Percentiles rank a stretch among this genome's conserved stretches.
These are phyloP conservation scores for Lycium barbarum DNA, from an alignment of 257 asterid genomes.

Conservation along the genomic window DNA sequence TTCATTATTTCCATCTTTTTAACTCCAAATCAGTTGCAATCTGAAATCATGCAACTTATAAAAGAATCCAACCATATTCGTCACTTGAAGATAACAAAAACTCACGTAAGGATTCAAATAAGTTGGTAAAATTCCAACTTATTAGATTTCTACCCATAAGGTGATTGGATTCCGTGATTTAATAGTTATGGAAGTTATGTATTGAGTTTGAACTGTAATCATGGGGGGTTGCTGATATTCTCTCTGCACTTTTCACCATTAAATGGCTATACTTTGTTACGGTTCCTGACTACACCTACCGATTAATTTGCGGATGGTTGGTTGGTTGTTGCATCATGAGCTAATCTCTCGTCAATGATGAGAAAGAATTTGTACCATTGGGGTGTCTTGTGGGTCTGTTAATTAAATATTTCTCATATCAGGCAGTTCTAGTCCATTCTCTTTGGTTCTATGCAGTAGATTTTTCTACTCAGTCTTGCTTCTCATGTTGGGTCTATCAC, in stretches of 20 bases:
- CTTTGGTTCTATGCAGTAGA: not conserved
- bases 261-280: not conserved
- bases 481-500: not conserved
- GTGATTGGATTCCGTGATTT: not conserved
- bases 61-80: not conserved
- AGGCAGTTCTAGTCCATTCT: not conserved
- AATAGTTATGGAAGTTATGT: not conserved
- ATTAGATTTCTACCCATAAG: not conserved
- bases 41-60: constrained; percentile 5
- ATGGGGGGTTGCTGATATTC: not conserved
- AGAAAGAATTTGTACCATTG: not conserved
- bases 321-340: not conserved
- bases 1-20: not conserved
- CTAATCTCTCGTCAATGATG: not conserved
- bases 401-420: not conserved
- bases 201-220: not conserved
- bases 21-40: constrained; percentile 3
- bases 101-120: not conserved
- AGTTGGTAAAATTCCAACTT: not conserved
- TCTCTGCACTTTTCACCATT: not conserved
- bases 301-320: not conserved
- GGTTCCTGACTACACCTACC: not conserved
- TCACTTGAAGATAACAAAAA: not conserved
- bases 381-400: not conserved
- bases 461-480: not conserved